These are phyloP conservation scores for Quercus lobata DNA, from an alignment of 331 rosid genomes.

Conservation along the genomic window DNA sequence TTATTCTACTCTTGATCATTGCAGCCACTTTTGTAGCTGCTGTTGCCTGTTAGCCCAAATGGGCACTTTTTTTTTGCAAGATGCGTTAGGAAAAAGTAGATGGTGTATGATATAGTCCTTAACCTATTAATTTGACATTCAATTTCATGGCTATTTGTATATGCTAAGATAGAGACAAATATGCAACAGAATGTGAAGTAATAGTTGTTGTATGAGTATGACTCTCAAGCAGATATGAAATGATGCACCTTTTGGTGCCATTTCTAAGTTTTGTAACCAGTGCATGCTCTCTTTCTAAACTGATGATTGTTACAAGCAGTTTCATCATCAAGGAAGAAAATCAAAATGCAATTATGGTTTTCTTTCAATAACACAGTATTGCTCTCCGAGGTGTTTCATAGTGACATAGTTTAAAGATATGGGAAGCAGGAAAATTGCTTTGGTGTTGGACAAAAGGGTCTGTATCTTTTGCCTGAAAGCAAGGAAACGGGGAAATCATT, in stretches of 20 bases:
- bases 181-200: not conserved
- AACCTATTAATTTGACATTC: not conserved
- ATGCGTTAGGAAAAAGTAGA: not conserved
- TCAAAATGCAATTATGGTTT: not conserved
- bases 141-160: conserved; percentile 11
- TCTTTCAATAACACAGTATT: not conserved
- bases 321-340: not conserved
- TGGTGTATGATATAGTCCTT: conserved; percentile 13
- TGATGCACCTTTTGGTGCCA: not conserved
- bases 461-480: too few relatives aligned
- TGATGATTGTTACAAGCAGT: not conserved
- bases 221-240: not conserved
- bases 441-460: not conserved
- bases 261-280: not conserved
- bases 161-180: conserved; percentile 10
- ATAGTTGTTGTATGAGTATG: not conserved
- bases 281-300: not conserved
- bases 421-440: not conserved
- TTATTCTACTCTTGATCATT: not conserved
- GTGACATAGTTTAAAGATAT: not conserved
- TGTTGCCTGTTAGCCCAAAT: not conserved
- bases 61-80: not conserved
- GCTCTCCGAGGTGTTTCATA: not conserved
- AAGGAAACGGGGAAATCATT: too few relatives aligned
- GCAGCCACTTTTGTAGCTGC: not conserved